Base-by-base conservation (phyloP, 1,139 yeast genomes). In the Magnusiomyces paraingens region DNA sequence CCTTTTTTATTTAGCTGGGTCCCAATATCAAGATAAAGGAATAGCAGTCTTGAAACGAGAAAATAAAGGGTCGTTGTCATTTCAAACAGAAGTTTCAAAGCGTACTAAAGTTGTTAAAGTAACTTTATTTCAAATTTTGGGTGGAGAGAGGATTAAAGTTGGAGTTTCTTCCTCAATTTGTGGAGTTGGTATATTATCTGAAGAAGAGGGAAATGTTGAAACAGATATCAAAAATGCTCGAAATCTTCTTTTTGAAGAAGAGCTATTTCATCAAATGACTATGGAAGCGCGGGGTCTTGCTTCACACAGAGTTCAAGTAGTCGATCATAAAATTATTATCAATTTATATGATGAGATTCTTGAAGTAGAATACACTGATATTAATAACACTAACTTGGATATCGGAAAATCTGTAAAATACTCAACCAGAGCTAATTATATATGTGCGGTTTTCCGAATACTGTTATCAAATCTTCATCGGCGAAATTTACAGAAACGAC, bases 221-320 rank as follows among this genome's bases (percentile, higher is more conserved):
- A 61, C 58, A 15, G 69, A 64, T 51, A 69, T 72, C 29, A 62
- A 64, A 39, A 66, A 66, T n/a, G 73, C 74, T n/a, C 60, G 96
- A 52, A 83, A 78, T 60, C 81, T 83, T 58, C 73, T 91, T 8
- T 91, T 91, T 71, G 98, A 91, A 64, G 94, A 88, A 62, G 98
- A 91, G 65, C 73, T 86, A 50, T 71, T 67, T 56, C 65, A 53
- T 43, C 64, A 61, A 51, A 53, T 55, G 58, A 77, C 84, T 36
- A 79, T 84, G 58, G 98, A 91, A 68, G 90, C 96, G 0, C 78
- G 84, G 49, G 67, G 77, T 8, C 72, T 91, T 57, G 76, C 86
- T n/a, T 81, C 90, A 41, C 82, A 84, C 62, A 84, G 86, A 55
- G 94, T 88, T 2, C 76, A 78, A 22, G 79, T 88, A 8, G 82